These are phyloP conservation scores for Phytophthora pistaciae DNA, from an alignment of 352 stramenopile species.

Conservation along the genomic window DNA sequence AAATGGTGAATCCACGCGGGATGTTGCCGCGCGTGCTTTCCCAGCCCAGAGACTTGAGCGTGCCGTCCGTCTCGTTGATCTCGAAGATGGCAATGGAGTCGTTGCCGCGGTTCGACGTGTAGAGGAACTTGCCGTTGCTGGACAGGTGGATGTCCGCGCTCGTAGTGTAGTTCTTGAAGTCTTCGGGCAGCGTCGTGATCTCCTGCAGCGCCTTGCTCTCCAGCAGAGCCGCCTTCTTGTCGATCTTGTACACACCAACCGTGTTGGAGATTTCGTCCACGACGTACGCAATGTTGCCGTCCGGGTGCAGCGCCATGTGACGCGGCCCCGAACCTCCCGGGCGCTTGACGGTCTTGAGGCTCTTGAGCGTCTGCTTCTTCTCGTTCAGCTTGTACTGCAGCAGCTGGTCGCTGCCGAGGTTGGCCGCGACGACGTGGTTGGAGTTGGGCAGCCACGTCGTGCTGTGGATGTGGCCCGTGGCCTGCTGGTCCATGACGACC, in stretches of 20 bases:
- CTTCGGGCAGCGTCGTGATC: slow-evolving; percentile 62
- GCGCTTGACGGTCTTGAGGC: slow-evolving; percentile 26
- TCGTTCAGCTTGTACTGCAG: slow-evolving; percentile 57
- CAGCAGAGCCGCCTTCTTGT: slow-evolving; percentile 36
- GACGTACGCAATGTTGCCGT: slow-evolving; percentile 62
- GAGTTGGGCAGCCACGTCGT: slow-evolving; percentile 64
- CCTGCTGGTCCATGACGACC: slow-evolving; percentile 47
- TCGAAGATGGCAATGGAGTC: slow-evolving; percentile 71
- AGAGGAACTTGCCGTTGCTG: slow-evolving; percentile 62
- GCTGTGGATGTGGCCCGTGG: slow-evolving; percentile 69
- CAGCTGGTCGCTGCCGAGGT: slow-evolving; percentile 73
- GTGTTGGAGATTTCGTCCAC: slow-evolving; percentile 72
- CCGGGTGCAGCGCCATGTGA: slow-evolving; percentile 68
- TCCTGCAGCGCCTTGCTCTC: slow-evolving; percentile 42
- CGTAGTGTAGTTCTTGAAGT: slow-evolving; percentile 35
- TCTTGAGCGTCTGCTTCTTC: slow-evolving; percentile 46
- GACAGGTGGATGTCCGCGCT: slow-evolving; percentile 68
- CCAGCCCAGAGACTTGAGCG: slow-evolving; percentile 45
- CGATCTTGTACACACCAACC: slow-evolving; percentile 58
- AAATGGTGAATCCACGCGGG: slow-evolving; percentile 60
- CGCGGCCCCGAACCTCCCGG: slow-evolving; percentile 59
- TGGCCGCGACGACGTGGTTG: slow-evolving; percentile 52
- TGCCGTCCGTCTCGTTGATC: slow-evolving; percentile 39
- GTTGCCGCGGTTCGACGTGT: slow-evolving; percentile 74
- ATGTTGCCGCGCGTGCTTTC: slow-evolving; percentile 51